A percentile compares a stretch with the other conserved stretches of the same genome.
phyloP scores from a whole-genome alignment of 495 filamentous ascomycete genomes.

The Pyrenula massariospora region DNA sequence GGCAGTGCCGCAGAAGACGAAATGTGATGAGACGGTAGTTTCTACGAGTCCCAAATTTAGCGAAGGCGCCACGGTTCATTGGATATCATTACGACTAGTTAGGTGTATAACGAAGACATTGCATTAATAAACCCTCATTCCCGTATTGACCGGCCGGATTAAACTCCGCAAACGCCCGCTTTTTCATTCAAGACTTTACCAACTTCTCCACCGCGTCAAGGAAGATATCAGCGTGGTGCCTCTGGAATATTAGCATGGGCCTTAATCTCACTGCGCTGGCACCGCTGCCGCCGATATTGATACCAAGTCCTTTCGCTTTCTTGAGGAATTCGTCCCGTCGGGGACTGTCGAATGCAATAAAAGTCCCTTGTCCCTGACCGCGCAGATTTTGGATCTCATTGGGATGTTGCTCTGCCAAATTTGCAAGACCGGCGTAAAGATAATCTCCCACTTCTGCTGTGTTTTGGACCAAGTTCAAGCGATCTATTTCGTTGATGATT shows the following conservation, averaged over 20 bases:
- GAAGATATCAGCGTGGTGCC: constrained; percentile 64
- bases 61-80: background rate
- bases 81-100: background rate
- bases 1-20: constrained; percentile 41
- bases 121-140: too few species aligned
- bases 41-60: background rate
- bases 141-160: too few species aligned
- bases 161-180: too few species aligned
- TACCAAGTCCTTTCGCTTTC: constrained; percentile 68
- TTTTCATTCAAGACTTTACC: background rate
- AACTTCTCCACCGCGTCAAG: constrained; percentile 19
- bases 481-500: constrained; percentile 83
- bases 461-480: constrained; percentile 65
- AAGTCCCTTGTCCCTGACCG: constrained; percentile 90
- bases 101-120: too few species aligned
- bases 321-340: constrained; percentile 72
- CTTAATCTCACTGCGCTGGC: constrained; percentile 69
- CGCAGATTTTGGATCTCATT: constrained; percentile 78
- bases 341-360: constrained; percentile 92
- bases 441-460: constrained; percentile 78
- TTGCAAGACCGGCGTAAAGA: constrained; percentile 59
- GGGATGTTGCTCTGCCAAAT: constrained; percentile 63
- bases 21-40: background rate
- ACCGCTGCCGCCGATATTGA: constrained; percentile 91
- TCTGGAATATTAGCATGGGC: constrained; percentile 94